Evolutionary conservation across 495 filamentous ascomycete species (phyloP).

Genomic region (Daldinia grandis): DNA sequence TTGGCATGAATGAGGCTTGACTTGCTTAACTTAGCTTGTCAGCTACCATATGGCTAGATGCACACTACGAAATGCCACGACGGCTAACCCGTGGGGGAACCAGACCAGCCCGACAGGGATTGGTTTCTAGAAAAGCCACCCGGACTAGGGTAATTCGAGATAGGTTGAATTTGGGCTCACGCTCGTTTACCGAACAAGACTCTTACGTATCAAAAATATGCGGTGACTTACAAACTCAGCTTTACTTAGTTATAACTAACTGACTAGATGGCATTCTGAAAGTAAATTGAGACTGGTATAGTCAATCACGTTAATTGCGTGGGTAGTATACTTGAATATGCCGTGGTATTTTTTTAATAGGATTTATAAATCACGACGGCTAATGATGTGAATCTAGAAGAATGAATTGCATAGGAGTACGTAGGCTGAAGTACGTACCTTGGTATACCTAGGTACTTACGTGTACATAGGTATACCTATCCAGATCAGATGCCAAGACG

Average conservation of each 20-base stretch:
- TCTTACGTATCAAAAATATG: not conserved
- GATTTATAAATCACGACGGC: not conserved
- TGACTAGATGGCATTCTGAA: not conserved
- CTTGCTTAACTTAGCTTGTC: slow-evolving; percentile 9
- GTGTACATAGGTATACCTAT: too few relatives aligned
- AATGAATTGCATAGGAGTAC: not conserved
- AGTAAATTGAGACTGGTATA: not conserved
- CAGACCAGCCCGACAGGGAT: slow-evolving; percentile 10
- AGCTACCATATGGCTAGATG: slow-evolving; percentile 10
- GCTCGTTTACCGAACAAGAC: not conserved
- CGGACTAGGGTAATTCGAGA: slow-evolving; percentile 9
- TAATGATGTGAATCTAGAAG: not conserved
- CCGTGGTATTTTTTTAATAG: not conserved
- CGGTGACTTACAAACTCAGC: not conserved
- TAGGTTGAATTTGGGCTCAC: not conserved
- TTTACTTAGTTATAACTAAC: too few relatives aligned
- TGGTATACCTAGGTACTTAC: too few relatives aligned
- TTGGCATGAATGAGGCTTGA: slow-evolving; percentile 2
- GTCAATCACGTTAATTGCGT: not conserved
- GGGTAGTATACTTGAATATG: not conserved
- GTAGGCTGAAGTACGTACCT: not conserved
- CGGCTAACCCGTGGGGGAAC: slow-evolving; percentile 16
- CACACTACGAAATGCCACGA: not conserved
- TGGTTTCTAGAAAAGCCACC: slow-evolving; percentile 20
- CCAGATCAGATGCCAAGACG: slow-evolving; percentile 30